Evolutionary conservation across 805 yeast genomes (phyloP), one percentile per base, ranked within the genome.

Genomic region (Pichia gijzeniarum): DNA sequence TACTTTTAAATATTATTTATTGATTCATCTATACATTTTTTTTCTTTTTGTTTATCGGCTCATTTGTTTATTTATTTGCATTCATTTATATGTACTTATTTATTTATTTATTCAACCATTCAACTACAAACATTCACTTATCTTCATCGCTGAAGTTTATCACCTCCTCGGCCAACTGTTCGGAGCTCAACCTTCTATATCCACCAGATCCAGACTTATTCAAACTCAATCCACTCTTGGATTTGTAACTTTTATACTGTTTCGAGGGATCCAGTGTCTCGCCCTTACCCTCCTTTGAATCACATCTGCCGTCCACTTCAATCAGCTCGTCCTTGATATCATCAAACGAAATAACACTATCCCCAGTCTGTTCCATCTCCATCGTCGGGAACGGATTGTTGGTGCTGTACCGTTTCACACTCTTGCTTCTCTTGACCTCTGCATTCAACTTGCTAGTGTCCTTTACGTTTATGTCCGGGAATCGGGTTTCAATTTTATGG

Each of bases 401-500:
- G 14, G 52, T 28, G 4, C 60, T 53, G 54, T 55, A 54, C 13
- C 53, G 25, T 32, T 49, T 53, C 12, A 13, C 13, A 22, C 27
- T 46, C 12, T 20, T 43, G 19, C 34, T 46, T 3, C 34, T 30
- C 16, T 27, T 25, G 10, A 25, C 28, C 10, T 25, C 28, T 10
- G 28, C 10, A 25, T 10, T 32, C 20, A 31, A 18, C 31, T 35
- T 28, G 31, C 21, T 19, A 5, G 36, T 17, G 19, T 34, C 19
- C 9, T 19, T 19, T 20, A 21, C 10, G 39, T 36, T 35, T 16
- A 44, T 38, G 17, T 40, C 57, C 5, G 63, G 83, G 52, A 69
- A 78, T 40, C 81, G 60, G 46, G 72, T 72, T 53, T 75, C 81
- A 1, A 71, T 75, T 30, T 72, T 60, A 5, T 65, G 42, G 27